Base-by-base conservation (phyloP, 2,329 filamentous ascomycete species). In the Beauveria pseudobassiana region DNA sequence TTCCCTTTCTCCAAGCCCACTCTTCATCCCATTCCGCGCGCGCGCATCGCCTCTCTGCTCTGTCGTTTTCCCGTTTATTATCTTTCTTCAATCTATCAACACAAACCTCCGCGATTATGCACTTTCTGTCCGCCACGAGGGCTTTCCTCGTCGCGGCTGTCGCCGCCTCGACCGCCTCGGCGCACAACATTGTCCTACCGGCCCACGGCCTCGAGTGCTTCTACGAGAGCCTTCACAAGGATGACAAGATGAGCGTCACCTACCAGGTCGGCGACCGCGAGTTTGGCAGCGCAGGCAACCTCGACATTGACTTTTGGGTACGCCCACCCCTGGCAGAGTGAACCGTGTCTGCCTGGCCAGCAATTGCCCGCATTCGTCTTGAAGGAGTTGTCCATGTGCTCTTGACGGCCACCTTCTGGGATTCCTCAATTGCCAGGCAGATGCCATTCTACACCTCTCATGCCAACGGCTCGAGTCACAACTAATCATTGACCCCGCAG, bases 221-320 rank as follows among this genome's bases (percentile, higher is more conserved):
- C 83, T 90, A 96, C 81, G 95, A 99, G 80, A 77, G 82, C 69
- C 86, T 99, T 63, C 93, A 96, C 80, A 86, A 84, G 74, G 95
- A 96, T 76, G 95, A 99, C 80, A 90, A 89, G 77, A 99, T 99
- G 95, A 97, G 92, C 9, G 93, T 99, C 63, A 96, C 93, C 34
- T 99, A 96, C 82, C 95, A 98, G 80, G 93, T 98, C 63, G 95
- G 95, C 73, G 95, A 99, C 75, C 83, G 93, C 68, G 95, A 99
- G 75, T 97, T 96, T 77, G 93, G 93, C 57, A 90, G 90, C 58
- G 93, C 92, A 62, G 93, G 93, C 40, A 98, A 97, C 73, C 80
- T 99, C 63, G 93, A 98, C 69, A 89, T 99, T 72, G 95, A 99
- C 76, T 99, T 99, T 75, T 98, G 92, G 92, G 95, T 98, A 86